Evolutionary conservation across 306 rosid genomes (phyloP).

Genomic region (Vigna angularis): DNA sequence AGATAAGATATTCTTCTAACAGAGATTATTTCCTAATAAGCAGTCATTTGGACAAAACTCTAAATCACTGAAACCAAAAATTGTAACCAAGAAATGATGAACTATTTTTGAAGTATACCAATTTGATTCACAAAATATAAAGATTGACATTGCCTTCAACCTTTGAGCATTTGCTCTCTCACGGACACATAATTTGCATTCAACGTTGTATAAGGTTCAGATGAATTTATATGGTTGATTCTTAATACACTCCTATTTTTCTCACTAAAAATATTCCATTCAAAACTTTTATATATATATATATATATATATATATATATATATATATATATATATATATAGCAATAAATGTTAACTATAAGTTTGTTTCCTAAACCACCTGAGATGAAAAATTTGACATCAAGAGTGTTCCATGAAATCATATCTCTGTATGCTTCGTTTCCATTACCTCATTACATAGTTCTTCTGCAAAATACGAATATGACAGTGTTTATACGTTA

Average conservation of each 20-base stretch:
- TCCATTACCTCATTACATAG: slow-evolving; percentile 67
- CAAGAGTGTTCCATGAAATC: slow-evolving; percentile 85
- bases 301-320: slow-evolving; percentile 28
- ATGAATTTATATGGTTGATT: neutral
- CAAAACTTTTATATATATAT: slow-evolving; percentile 8
- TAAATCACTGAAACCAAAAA: no score
- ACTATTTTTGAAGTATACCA: no score
- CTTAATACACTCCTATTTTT: neutral
- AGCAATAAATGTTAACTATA: slow-evolving; percentile 39
- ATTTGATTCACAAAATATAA: no score
- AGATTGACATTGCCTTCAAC: no score
- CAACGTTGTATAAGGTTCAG: slow-evolving; percentile 17
- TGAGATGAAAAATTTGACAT: slow-evolving; percentile 69
- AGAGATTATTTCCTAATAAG: no score
- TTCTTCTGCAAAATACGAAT: slow-evolving; percentile 64
- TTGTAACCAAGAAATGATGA: no score
- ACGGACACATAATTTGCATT: neutral
- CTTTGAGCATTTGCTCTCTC: no score
- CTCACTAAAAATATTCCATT: slow-evolving; percentile 24
- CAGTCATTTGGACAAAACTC: no score
- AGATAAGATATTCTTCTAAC: no score
- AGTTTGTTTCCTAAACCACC: slow-evolving; percentile 54
- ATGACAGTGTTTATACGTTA: neutral
- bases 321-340: slow-evolving; percentile 23
- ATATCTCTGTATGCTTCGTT: slow-evolving; percentile 67